Evolutionary conservation across 257 asterid genomes (phyloP).

Genomic region (Penstemon eatonii): DNA sequence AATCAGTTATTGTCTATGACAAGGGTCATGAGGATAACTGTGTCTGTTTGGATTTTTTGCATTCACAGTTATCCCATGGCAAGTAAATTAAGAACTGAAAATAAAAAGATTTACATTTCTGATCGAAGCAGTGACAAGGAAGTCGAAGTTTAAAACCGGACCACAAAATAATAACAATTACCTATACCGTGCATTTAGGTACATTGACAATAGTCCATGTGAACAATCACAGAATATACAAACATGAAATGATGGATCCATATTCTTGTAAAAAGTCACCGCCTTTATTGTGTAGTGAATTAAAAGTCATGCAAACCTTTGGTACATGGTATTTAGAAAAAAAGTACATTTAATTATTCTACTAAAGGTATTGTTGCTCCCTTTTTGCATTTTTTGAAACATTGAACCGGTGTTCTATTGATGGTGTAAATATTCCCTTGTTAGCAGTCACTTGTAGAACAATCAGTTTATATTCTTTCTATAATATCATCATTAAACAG

Average conservation of each 20-base stretch:
- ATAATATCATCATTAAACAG: neutral
- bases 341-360: neutral
- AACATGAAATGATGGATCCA: neutral
- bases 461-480: neutral
- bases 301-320: neutral
- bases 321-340: neutral
- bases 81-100: no score
- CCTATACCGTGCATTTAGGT: no score
- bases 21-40: neutral
- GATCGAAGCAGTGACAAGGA: no score
- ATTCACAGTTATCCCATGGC: no score
- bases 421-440: constrained; percentile 15
- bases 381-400: constrained; percentile 5
- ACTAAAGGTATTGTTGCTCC: neutral
- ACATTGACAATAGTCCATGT: neutral
- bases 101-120: no score
- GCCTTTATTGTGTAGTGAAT: neutral
- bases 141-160: no score
- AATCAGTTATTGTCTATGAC: constrained; percentile 11
- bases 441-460: constrained; percentile 1
- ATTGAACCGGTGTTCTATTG: constrained; percentile 1
- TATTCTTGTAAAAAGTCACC: neutral
- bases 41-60: neutral
- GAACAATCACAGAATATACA: neutral
- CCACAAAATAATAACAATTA: no score